phyloP scores from a whole-genome alignment of 345 rosid species.

The Adansonia digitata region DNA sequence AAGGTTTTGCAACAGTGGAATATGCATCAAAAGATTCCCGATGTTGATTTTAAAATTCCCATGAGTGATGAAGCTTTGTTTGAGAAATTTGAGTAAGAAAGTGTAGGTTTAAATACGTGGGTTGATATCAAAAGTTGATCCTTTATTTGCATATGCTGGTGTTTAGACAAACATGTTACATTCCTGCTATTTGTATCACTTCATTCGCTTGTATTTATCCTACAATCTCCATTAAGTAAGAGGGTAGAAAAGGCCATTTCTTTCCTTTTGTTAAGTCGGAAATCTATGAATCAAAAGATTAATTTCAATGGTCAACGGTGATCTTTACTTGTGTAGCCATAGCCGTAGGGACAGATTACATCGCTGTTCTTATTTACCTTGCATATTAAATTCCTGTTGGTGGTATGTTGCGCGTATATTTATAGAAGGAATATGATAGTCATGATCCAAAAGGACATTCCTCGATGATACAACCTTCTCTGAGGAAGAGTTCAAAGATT shows the following conservation, averaged over 20 bases:
- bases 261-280: background rate
- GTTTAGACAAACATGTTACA: background rate
- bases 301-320: background rate
- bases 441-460: conserved; percentile 81
- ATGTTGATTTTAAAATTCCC: background rate
- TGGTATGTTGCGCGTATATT: background rate
- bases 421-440: too few relatives aligned
- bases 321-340: background rate
- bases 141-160: background rate
- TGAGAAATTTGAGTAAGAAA: background rate
- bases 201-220: background rate
- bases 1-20: too few relatives aligned
- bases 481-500: too few relatives aligned
- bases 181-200: background rate
- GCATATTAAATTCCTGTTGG: background rate
- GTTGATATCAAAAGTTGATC: background rate
- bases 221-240: background rate
- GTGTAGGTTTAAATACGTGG: too few relatives aligned
- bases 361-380: background rate
- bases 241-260: background rate
- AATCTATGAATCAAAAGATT: background rate
- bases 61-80: background rate
- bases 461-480: conserved; percentile 51
- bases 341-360: background rate
- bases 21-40: background rate